phyloP scores from a whole-genome alignment of 1,284 basidiomycete genomes.

The Phenoliferia sp. region DNA sequence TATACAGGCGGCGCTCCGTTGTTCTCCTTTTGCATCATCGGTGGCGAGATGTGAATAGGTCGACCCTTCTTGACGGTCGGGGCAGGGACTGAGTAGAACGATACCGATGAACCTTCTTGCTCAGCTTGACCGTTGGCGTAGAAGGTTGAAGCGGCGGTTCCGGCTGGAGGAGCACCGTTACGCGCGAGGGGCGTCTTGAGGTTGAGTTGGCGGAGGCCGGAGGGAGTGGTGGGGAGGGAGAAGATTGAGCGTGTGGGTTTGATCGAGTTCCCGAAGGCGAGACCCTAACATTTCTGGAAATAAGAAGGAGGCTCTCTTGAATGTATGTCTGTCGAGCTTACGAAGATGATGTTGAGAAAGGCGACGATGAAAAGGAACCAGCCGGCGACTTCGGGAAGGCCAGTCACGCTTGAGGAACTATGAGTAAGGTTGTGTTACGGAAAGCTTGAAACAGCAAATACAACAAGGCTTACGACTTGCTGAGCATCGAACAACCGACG shows the following conservation, averaged over 20 bases:
- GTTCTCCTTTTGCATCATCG: too few relatives aligned
- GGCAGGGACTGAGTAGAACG: too few relatives aligned
- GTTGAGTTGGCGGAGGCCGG: constrained; percentile 7
- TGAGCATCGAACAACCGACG: constrained; percentile 21
- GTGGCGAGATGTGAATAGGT: neutral
- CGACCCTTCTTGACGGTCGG: neutral
- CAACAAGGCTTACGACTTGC: constrained; percentile 12
- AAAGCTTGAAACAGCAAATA: neutral
- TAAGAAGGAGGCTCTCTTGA: too few relatives aligned
- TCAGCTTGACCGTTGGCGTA: neutral
- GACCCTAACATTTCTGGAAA: constrained; percentile 3
- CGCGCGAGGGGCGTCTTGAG: neutral
- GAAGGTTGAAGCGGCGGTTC: neutral
- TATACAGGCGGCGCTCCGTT: too few relatives aligned
- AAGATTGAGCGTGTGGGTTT: constrained; percentile 25
- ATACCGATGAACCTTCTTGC: too few relatives aligned
- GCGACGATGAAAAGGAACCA: constrained; percentile 82
- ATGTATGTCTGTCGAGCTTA: too few relatives aligned
- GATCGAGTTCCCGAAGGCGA: constrained; percentile 19
- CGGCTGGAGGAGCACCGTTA: neutral
- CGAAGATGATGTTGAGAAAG: constrained; percentile 72
- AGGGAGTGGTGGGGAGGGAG: constrained; percentile 17
- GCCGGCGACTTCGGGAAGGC: constrained; percentile 71
- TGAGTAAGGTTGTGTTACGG: neutral
- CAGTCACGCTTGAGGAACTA: constrained; percentile 8